Conservation (phyloP, 345 rosid genomes). For the Murraya paniculata region DNA sequence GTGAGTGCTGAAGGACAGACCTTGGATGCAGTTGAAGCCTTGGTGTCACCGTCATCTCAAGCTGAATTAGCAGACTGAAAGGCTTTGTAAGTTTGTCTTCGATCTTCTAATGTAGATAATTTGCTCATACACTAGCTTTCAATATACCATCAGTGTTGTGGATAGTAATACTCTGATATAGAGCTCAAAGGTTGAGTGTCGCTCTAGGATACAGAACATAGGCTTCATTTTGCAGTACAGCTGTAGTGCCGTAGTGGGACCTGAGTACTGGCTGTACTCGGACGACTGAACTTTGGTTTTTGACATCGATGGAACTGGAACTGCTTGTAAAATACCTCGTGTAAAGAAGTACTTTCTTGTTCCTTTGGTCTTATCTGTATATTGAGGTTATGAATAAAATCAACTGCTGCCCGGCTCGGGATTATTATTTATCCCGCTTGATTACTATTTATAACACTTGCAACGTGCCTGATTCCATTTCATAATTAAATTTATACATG, state of each 20-base stretch:
- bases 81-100: conserved; percentile 15
- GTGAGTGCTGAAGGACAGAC: conserved; percentile 14
- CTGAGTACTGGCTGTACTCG: neutral
- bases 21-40: conserved; percentile 13
- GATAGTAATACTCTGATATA: neutral
- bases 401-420: neutral
- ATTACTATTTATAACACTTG: neutral
- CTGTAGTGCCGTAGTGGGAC: neutral
- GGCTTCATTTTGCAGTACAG: neutral
- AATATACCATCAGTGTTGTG: neutral
- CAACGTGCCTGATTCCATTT: neutral
- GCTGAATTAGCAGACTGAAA: conserved; percentile 3
- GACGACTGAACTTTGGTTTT: neutral
- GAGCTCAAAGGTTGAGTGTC: neutral
- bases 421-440: neutral
- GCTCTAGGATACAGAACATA: neutral
- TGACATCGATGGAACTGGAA: neutral
- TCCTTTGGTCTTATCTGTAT: neutral
- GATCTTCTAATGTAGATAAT: neutral
- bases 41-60: conserved; percentile 25
- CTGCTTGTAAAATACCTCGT: neutral
- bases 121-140: neutral
- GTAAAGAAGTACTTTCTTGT: neutral
- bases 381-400: neutral
- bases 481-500: neutral